phyloP scores from a whole-genome alignment of 306 rosid species.

The Vigna unguiculata region DNA sequence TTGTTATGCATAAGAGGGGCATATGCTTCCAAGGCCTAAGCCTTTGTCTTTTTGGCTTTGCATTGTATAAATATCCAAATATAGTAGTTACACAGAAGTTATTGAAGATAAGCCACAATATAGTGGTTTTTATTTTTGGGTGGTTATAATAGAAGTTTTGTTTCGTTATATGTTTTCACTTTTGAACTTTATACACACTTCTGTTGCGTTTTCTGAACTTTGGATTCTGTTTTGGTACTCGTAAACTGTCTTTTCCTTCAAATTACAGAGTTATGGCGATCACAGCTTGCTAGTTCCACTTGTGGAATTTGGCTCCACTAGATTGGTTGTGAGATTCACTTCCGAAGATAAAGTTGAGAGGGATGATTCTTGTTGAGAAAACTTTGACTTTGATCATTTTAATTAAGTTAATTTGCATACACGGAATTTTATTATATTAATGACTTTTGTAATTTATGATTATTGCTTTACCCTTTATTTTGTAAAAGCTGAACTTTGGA shows the following conservation, averaged over 20 bases:
- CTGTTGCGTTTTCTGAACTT: background rate
- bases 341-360: background rate
- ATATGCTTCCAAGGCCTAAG: slow-evolving; percentile 37
- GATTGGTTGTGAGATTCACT: background rate
- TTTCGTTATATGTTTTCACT: slow-evolving; percentile 21
- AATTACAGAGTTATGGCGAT: background rate
- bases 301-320: background rate
- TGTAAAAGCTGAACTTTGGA: background rate
- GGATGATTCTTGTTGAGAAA: background rate
- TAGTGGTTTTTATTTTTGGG: slow-evolving; percentile 33
- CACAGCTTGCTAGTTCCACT: background rate
- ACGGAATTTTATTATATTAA: background rate
- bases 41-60: slow-evolving; percentile 33
- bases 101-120: slow-evolving; percentile 37
- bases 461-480: background rate
- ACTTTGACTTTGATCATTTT: background rate
- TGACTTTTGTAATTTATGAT: background rate
- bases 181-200: slow-evolving; percentile 2
- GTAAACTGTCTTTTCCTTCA: too few relatives aligned
- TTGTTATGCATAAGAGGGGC: slow-evolving; percentile 51
- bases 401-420: background rate
- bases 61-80: slow-evolving; percentile 51
- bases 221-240: background rate
- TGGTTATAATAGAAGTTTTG: slow-evolving; percentile 16
- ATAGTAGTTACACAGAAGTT: slow-evolving; percentile 40